Evolutionary conservation across 208 protist genomes (phyloP), one percentile per base, ranked within the genome.

Genomic region (Trypanosoma theileri): DNA sequence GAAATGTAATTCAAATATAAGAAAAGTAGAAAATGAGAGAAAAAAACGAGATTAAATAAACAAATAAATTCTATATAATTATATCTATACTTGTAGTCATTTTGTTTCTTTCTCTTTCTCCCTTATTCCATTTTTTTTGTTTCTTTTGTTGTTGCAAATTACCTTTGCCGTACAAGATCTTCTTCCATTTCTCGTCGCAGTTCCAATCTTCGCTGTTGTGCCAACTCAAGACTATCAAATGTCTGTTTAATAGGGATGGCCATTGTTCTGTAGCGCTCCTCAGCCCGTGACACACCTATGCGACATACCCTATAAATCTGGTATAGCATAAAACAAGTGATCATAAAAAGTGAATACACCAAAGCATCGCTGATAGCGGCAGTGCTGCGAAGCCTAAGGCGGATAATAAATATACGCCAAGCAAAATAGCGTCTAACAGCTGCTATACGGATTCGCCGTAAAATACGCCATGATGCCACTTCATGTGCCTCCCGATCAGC

Each of bases 221-320:
- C 84, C 19, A 59, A 16, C 72, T 94, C 86, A 28, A 94, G 65
- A 3, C 86, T 84, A 7, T 88, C 85, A 57, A 94, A 88, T 48
- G 89, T 94, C 65, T 92, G 85, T 21, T 84, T 56, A 41, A 94
- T 88, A 6, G 89, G 89, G 48, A 94, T 86, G 6, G 89, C 80
- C 56, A 94, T 24, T 12, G 85, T 82, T 50, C 73, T 75, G 60
- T 94, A 94, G 41, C 86, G 85, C 62, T 94, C 84, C 69, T 92
- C 80, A 0, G 89, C 89, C 0, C 86, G 73, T 52, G 77, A 79
- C 19, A 94, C 84, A 16, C 89, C 85, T 45, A 95, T 79, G 52
- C 85, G 86, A 68, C 90, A 95, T 26, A 78, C 73, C 35, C 69
- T 79, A 59, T 92, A 91, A 40, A 95, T 93, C 40, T 83, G 78